Evolutionary conservation across 768 basidiomycete species (phyloP).

Genomic region (Lentinula boryana): DNA sequence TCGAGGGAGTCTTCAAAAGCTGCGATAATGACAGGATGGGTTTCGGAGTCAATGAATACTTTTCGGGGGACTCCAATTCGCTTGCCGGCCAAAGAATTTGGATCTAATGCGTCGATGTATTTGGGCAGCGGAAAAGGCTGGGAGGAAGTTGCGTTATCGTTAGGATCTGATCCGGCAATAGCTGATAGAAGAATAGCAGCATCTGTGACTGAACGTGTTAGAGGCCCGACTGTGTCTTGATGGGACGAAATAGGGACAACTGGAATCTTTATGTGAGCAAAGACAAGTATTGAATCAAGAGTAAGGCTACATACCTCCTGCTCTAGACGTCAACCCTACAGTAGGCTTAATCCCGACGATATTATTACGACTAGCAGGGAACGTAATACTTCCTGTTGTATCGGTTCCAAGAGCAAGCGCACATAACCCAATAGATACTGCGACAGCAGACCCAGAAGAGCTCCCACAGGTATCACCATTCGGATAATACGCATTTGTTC

Average conservation of each 20-base stretch:
- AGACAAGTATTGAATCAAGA: neutral
- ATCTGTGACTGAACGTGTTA: constrained; percentile 47
- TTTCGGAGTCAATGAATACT: constrained; percentile 23
- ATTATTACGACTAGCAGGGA: constrained; percentile 47
- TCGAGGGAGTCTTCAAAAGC: constrained; percentile 36
- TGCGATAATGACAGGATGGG: constrained; percentile 13
- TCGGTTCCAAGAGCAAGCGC: constrained; percentile 44
- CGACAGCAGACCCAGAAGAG: constrained; percentile 53
- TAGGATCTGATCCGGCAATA: constrained; percentile 49
- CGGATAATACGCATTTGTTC: constrained; percentile 43
- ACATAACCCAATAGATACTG: constrained; percentile 45
- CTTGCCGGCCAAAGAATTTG: constrained; percentile 40
- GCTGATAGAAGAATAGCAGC: constrained; percentile 50
- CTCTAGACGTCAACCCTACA: constrained; percentile 51
- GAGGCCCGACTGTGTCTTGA: constrained; percentile 56
- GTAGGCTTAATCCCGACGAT: constrained; percentile 57
- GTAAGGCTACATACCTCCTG: constrained; percentile 37
- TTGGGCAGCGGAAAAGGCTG: constrained; percentile 50
- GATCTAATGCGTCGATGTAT: constrained; percentile 45
- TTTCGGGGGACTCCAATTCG: constrained; percentile 49
- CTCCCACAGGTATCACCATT: constrained; percentile 52
- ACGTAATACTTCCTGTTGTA: constrained; percentile 51
- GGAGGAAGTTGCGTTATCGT: constrained; percentile 47
- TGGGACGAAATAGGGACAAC: constrained; percentile 49
- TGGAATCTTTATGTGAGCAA: constrained; percentile 18